These are phyloP conservation scores for Tolypocladium amazonense DNA, from an alignment of 2,329 filamentous ascomycete genomes.

Conservation along the genomic window DNA sequence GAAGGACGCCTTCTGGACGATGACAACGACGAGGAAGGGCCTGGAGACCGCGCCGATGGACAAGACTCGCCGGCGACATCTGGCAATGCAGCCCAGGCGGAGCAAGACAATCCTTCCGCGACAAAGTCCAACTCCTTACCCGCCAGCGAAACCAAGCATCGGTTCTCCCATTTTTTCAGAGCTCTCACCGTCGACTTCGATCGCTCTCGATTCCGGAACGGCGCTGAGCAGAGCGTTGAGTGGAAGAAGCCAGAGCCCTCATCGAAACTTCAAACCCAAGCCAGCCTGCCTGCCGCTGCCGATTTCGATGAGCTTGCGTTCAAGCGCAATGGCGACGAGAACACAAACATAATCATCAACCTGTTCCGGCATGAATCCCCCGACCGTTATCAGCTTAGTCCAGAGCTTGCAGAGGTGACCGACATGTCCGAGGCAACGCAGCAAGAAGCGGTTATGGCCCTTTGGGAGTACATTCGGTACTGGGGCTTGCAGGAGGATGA, in stretches of 20 bases:
- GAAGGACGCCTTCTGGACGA: constrained; percentile 70
- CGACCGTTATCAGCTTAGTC: constrained; percentile 72
- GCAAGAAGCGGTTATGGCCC: constrained; percentile 76
- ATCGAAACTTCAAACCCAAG: constrained; percentile 33
- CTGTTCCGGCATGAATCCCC: constrained; percentile 75
- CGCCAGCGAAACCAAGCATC: constrained; percentile 32
- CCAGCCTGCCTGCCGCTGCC: constrained; percentile 41
- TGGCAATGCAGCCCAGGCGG: constrained; percentile 14
- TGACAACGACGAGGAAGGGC: constrained; percentile 47
- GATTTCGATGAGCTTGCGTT: constrained; percentile 91
- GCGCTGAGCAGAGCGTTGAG: constrained; percentile 52
- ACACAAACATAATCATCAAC: constrained; percentile 82
- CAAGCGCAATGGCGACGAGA: constrained; percentile 85
- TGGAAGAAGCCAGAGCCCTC: constrained; percentile 74
- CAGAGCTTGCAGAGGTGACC: constrained; percentile 69
- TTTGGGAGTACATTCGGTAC: constrained; percentile 90
- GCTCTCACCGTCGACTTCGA: constrained; percentile 68
- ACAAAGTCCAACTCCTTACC: constrained; percentile 24
- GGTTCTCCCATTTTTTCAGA: constrained; percentile 74
- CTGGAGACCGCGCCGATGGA: constrained; percentile 6
- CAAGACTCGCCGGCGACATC: constrained; percentile 34
- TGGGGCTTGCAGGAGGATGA: constrained; percentile 87
- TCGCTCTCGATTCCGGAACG: constrained; percentile 44
- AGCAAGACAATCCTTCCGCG: constrained; percentile 12
- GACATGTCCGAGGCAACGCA: constrained; percentile 82